These are phyloP conservation scores for Pseudogymnoascus sp. DNA, from an alignment of 2,329 filamentous ascomycete genomes.

Conservation along the genomic window DNA sequence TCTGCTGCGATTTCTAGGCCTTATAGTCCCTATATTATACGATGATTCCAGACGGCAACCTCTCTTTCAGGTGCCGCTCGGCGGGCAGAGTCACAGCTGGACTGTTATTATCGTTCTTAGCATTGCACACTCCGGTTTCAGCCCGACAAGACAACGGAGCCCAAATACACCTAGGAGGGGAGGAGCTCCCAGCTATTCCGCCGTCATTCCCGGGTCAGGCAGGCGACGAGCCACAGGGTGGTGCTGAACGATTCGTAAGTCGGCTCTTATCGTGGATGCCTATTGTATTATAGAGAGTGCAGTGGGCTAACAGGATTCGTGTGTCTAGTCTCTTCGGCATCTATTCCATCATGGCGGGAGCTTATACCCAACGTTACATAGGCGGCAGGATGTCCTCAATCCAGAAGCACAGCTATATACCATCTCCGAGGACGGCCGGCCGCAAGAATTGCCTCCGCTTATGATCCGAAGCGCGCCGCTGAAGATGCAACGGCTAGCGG, in stretches of 20 bases:
- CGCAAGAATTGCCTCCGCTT: slow-evolving; percentile 43
- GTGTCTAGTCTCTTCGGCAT: slow-evolving; percentile 60
- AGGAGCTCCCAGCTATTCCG: slow-evolving; percentile 35
- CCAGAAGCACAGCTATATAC: slow-evolving; percentile 50
- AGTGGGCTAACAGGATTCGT: neutral
- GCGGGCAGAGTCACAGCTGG: slow-evolving; percentile 54
- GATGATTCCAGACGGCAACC: slow-evolving; percentile 16
- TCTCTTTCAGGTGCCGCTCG: slow-evolving; percentile 39
- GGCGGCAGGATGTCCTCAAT: slow-evolving; percentile 59
- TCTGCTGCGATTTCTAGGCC: neutral
- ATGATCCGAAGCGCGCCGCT: slow-evolving; percentile 54
- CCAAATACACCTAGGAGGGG: slow-evolving; percentile 22
- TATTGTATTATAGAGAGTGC: neutral
- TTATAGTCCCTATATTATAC: neutral
- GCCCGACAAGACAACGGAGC: neutral
- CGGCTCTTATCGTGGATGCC: slow-evolving; percentile 9
- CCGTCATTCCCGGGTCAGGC: slow-evolving; percentile 40
- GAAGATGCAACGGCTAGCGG: slow-evolving; percentile 71
- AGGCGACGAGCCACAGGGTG: slow-evolving; percentile 17
- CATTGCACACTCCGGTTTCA: slow-evolving; percentile 38
- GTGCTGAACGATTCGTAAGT: slow-evolving; percentile 19
- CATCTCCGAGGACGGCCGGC: slow-evolving; percentile 48
- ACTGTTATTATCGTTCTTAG: slow-evolving; percentile 58
- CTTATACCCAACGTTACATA: slow-evolving; percentile 66
- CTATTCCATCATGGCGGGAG: slow-evolving; percentile 88